Evolutionary conservation across 371 early-diverging fungal species (phyloP).

Genomic region (Lichtheimia ramosa): DNA sequence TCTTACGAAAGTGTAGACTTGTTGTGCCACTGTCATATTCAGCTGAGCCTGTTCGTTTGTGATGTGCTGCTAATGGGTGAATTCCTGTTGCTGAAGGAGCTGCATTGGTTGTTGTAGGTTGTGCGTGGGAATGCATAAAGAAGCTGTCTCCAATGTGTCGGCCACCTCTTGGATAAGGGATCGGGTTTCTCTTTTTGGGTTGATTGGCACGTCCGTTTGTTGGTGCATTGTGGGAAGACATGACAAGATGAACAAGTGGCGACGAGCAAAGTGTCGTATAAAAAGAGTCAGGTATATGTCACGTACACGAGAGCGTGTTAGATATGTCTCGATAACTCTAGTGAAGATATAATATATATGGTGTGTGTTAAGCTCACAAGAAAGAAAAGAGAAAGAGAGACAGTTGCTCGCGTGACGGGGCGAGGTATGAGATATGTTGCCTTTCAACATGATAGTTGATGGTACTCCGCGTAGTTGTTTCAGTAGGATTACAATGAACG

Average conservation of each 20-base stretch:
- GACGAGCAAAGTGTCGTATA: background rate
- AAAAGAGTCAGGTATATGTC: too few relatives aligned
- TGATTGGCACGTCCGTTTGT: slow-evolving; percentile 5
- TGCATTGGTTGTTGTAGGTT: background rate
- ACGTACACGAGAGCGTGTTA: too few relatives aligned
- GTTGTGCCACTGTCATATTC: background rate
- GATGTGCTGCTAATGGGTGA: background rate
- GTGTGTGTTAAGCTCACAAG: too few relatives aligned
- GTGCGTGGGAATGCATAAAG: background rate
- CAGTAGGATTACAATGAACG: too few relatives aligned
- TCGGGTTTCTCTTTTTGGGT: slow-evolving; percentile 10
- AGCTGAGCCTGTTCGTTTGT: slow-evolving; percentile 6
- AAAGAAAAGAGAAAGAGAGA: too few relatives aligned
- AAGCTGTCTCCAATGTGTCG: slow-evolving; percentile 16
- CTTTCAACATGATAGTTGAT: too few relatives aligned
- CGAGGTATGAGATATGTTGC: too few relatives aligned
- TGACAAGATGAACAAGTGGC: slow-evolving; percentile 6
- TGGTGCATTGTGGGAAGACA: slow-evolving; percentile 10
- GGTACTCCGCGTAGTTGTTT: too few relatives aligned
- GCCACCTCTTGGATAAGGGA: slow-evolving; percentile 18
- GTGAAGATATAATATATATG: too few relatives aligned
- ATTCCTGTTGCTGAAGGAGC: background rate
- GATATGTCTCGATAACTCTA: too few relatives aligned
- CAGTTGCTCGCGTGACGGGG: too few relatives aligned
- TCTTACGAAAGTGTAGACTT: background rate